Evolutionary conservation across 1,284 basidiomycete species (phyloP).

Genomic region (Irpex sp.): DNA sequence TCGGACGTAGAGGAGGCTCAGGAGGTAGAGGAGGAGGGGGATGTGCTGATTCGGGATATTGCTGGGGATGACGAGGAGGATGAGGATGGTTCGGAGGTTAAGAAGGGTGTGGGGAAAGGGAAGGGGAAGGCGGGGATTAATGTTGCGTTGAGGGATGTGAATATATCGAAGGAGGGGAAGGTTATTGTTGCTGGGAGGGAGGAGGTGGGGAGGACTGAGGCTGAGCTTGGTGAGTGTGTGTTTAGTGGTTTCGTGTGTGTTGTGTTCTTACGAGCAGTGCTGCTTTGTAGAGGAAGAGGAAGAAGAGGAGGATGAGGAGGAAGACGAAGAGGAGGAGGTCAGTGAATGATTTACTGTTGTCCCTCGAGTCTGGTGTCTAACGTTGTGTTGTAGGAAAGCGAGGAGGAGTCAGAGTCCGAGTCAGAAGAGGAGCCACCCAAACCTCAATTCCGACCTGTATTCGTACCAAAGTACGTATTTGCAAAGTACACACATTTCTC

Average conservation of each 20-base stretch:
- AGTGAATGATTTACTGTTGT: conserved; percentile 8
- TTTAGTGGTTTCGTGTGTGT: background rate
- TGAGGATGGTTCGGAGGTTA: conserved; percentile 37
- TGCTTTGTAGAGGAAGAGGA: conserved; percentile 29
- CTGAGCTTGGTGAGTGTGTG: conserved; percentile 35
- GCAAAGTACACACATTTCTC: too few species aligned
- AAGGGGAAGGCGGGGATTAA: conserved; percentile 50
- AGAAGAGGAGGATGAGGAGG: conserved; percentile 40
- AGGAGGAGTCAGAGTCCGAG: conserved; percentile 69
- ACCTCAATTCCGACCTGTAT: conserved; percentile 77
- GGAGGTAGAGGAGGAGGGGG: conserved; percentile 44
- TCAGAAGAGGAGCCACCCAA: conserved; percentile 58
- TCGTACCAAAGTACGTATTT: conserved; percentile 72
- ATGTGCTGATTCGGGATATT: conserved; percentile 22
- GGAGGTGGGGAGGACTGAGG: conserved; percentile 63
- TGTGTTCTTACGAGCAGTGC: background rate
- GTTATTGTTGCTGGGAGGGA: conserved; percentile 71
- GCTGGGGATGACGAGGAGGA: conserved; percentile 49
- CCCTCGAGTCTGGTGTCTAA: conserved; percentile 12
- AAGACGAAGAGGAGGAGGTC: conserved; percentile 41
- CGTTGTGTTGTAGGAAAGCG: conserved; percentile 52
- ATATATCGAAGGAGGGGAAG: conserved; percentile 70
- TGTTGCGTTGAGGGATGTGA: conserved; percentile 67
- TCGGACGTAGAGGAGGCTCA: conserved; percentile 45
- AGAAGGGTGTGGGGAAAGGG: conserved; percentile 25